A percentile compares a stretch with the other conserved stretches of the same genome.
Conservation (phyloP, 2,329 filamentous ascomycete genomes). For the Diaporthe australafricana region DNA sequence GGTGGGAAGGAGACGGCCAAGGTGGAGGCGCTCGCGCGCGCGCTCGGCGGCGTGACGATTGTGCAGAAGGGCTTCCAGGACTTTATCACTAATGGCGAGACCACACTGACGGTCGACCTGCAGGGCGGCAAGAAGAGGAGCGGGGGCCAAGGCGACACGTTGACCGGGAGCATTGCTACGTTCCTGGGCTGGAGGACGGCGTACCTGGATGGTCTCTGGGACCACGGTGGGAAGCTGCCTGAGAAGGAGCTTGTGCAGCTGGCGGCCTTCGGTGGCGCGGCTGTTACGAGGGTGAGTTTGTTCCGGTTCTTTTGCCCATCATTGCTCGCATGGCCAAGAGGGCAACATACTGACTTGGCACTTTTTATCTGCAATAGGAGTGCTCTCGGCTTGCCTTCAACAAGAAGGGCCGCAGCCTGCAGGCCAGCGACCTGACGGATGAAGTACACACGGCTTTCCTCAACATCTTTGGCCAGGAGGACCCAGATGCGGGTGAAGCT, state of each 20-base stretch:
- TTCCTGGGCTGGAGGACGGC: slow-evolving; percentile 89
- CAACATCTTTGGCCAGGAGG: slow-evolving; percentile 80
- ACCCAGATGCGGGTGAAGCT: slow-evolving; percentile 51
- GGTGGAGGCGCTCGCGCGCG: slow-evolving; percentile 76
- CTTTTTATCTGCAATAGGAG: slow-evolving; percentile 59
- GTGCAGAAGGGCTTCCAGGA: slow-evolving; percentile 90
- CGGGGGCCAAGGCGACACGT: slow-evolving; percentile 94
- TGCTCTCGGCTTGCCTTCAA: slow-evolving; percentile 89
- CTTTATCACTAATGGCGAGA: slow-evolving; percentile 82
- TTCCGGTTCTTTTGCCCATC: not conserved
- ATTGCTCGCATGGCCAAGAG: not conserved
- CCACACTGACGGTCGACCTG: slow-evolving; percentile 81
- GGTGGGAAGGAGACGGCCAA: slow-evolving; percentile 54
- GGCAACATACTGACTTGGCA: slow-evolving; percentile 30
- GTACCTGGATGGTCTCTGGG: slow-evolving; percentile 88
- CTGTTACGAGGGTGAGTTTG: slow-evolving; percentile 81
- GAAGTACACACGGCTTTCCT: slow-evolving; percentile 87
- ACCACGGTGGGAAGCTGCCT: slow-evolving; percentile 54
- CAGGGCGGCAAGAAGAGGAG: slow-evolving; percentile 88
- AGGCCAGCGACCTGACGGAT: slow-evolving; percentile 93
- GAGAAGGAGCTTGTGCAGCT: slow-evolving; percentile 73
- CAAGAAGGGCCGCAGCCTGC: slow-evolving; percentile 86
- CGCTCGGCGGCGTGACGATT: slow-evolving; percentile 88
- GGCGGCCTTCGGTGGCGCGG: slow-evolving; percentile 87
- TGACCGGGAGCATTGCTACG: slow-evolving; percentile 90